Base-by-base conservation (phyloP, 2,329 filamentous ascomycete genomes). In the Paecilomyces variotii region DNA sequence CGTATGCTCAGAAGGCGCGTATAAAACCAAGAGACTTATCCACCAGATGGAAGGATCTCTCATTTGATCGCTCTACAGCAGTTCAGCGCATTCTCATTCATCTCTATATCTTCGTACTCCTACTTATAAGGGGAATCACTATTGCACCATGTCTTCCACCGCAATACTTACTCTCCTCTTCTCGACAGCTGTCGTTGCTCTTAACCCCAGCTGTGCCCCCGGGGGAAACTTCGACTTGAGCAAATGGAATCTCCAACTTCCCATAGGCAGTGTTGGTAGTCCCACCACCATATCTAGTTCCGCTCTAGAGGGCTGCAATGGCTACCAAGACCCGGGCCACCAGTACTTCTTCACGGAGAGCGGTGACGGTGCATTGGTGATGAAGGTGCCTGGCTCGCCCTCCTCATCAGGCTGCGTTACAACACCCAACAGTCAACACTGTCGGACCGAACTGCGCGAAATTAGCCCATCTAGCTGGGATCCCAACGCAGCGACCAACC, bases 391-490 rank as follows among this genome's bases (percentile, higher is more conserved):
- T 1, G 74, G 74, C 7, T 71, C 70, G 9, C 65, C 69, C 1
- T 60, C 61, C 14, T 64, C 57, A 30, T 63, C 71, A 1, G 65
- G 63, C 6, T 78, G 75, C 59, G 74, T 76, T 6, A 77, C 69
- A 1, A 78, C 76, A 0, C 60, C 68, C 0, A 70, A 76, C 65
- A 76, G 74, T 64, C 58, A 71, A 53, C 76, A 78, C 61, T 78
- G 76, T 62, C 75, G 74, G 28, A 76, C 73, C 9, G 76, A 78
- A 63, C 65, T 79, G 11, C 74, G 75, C 19, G 76, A 79, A 65
- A 58, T 56, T 14, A 64, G 55, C 30, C 74, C 73, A 5, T 54
- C 54, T 7, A 62, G 57, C 1, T 66, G 75, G 74, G 64, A 68
- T 51, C 72, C 75, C 6, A 70, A 65, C n/a, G 54, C 58, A 3